Base-by-base conservation (phyloP, 176 grass and related monocot genomes). In the Leersia perrieri region DNA sequence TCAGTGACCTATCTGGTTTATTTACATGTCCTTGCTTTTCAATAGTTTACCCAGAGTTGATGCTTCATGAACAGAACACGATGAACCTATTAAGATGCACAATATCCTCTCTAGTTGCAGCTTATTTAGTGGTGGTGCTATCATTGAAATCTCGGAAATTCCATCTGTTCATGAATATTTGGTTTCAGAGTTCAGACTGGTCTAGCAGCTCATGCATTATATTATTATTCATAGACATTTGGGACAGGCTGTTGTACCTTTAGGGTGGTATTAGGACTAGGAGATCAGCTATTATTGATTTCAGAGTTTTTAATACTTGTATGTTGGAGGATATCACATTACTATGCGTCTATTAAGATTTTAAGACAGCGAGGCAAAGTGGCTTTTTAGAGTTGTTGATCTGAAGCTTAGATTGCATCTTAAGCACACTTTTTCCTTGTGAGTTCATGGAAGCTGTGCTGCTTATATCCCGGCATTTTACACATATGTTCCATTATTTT, bases 401-500 rank as follows among this genome's bases (percentile, higher is more conserved):
- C 51, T 62, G 28, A 68, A 36, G 28, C 22, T 53, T 7, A 16
- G 44, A 5, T 13, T 45, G 4, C 20, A 23, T 62, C 27, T 42
- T 27, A 61, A 40, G 33, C 4, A 10, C 16, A 28, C 3, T 68
- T 7, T 67, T 66, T 73, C 32, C 33, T 0, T 1, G 14, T 33
- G 26, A 60, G 38, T 11, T 53, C 9, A 34, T 60, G 5, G 34
- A 67, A 36, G 9, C 76, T 15, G 47, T 23, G n/a, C 5, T 73
- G 31, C 34, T 82, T 72, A 75, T 66, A 4, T 71, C 8, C 30
- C 8, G 60, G 33, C 33, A 42, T 88, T 51, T 41, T 78, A 9
- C 66, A 36, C 13, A 4, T 38, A 1, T 76, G 51, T 65, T 32
- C 49, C 23, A 45, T 57, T 3, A 76, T 83, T 80, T 80, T 36